phyloP scores from a whole-genome alignment of 2,329 filamentous ascomycete genomes.

The Verticillium klebahnii region DNA sequence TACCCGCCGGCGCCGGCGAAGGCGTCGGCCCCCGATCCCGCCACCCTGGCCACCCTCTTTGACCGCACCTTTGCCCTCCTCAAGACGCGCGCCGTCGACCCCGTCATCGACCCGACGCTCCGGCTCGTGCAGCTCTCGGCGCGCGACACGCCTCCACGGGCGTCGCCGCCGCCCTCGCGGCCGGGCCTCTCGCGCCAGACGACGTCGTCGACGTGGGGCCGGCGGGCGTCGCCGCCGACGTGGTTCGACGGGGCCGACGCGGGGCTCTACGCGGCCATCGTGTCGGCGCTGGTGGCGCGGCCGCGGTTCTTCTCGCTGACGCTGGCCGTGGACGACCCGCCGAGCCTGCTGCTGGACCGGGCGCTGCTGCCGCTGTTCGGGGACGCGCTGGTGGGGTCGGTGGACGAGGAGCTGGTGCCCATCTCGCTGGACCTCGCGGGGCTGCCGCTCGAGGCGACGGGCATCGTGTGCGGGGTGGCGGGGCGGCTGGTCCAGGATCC shows the following conservation, averaged over 20 bases:
- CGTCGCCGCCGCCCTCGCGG: background rate
- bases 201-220: conserved; percentile 20
- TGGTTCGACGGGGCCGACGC: conserved; percentile 60
- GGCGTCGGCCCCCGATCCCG: background rate
- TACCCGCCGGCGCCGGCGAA: conserved; percentile 65
- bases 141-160: conserved; percentile 33
- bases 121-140: conserved; percentile 81
- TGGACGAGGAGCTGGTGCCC: conserved; percentile 68
- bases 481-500: conserved; percentile 75
- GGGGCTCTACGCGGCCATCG: conserved; percentile 57
- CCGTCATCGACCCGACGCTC: conserved; percentile 63
- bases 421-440: conserved; percentile 83
- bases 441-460: conserved; percentile 81
- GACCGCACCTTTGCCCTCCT: conserved; percentile 78
- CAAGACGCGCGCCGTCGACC: conserved; percentile 69
- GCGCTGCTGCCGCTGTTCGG: conserved; percentile 61
- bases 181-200: conserved; percentile 17
- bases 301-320: conserved; percentile 72
- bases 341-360: conserved; percentile 69
- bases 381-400: conserved; percentile 71
- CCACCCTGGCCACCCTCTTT: conserved; percentile 75
- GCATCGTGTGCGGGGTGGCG: conserved; percentile 92
- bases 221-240: conserved; percentile 25
- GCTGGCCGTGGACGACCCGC: conserved; percentile 67
- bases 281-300: conserved; percentile 55